phyloP scores from a whole-genome alignment of 257 asterid genomes.

The Plectranthus barbatus region DNA sequence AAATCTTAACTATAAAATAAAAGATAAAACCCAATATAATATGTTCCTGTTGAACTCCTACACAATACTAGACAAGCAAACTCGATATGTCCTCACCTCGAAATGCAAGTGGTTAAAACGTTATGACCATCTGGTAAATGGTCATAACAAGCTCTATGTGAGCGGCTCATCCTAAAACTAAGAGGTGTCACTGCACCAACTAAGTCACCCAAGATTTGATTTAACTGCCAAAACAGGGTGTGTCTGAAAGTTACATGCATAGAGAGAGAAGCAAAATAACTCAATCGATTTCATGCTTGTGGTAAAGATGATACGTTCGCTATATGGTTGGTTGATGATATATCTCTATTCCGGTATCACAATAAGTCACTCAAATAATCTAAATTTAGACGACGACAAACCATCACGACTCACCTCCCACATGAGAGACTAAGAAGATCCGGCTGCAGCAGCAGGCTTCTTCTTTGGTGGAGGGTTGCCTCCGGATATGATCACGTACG shows the following conservation, averaged over 20 bases:
- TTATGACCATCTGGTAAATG: too few relatives aligned
- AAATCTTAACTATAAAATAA: too few relatives aligned
- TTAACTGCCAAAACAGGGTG: not conserved
- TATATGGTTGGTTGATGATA: not conserved
- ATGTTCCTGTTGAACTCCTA: too few relatives aligned
- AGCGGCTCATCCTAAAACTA: too few relatives aligned
- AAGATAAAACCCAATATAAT: too few relatives aligned
- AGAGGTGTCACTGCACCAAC: not conserved
- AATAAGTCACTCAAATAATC: not conserved
- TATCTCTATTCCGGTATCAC: not conserved
- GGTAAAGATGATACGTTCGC: too few relatives aligned
- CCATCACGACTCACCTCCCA: constrained; percentile 2
- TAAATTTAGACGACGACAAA: not conserved
- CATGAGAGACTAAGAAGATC: constrained; percentile 17
- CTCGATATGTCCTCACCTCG: too few relatives aligned
- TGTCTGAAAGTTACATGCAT: too few relatives aligned
- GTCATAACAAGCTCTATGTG: too few relatives aligned
- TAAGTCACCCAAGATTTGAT: not conserved
- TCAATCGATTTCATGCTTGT: too few relatives aligned
- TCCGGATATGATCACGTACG: constrained; percentile 73
- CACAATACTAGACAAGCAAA: too few relatives aligned
- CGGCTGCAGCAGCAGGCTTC: constrained; percentile 26
- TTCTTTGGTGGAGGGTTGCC: constrained; percentile 72
- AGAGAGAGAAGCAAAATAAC: not conserved
- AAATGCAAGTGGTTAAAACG: too few relatives aligned